Evolutionary conservation across 83 land plant species (phyloP), one percentile per base, ranked within the genome.

Genomic region (Diphasiastrum complanatum): DNA sequence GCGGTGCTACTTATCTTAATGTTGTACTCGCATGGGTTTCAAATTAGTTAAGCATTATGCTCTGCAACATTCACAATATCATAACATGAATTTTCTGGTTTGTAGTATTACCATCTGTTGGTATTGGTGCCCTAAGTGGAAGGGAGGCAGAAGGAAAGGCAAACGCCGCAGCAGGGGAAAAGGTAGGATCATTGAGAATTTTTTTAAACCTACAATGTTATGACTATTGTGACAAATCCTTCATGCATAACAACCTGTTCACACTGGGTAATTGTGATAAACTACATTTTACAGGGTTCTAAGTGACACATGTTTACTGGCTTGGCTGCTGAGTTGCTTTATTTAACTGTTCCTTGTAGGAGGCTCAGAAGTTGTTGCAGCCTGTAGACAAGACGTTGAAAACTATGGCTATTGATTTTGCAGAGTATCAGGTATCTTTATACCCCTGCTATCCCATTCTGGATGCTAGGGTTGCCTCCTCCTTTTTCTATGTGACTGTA

Each of bases 321-420:
- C 12, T 40, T 8, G 8, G 43, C 16, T 8, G 16, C 43, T 6
- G n/a, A 18, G 51, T 48, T 6, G 6, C n/a, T n/a, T n/a, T n/a
- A n/a, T n/a, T n/a, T n/a, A n/a, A n/a, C n/a, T n/a, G n/a, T n/a
- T 55, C 14, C 16, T 55, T 30, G 10, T 77, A 90, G 92, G 96
- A 90, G 67, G 80, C 79, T 2, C 80, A 83, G 45, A 87, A 92
- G 57, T 64, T 92, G 62, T 80, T 87, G 32, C 95, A 88, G 58
- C 96, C 98, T 27, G 77, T 72, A 28, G 98, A 92, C 64, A 92
- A 85, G 60, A 83, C 85, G 38, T 68, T 88, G 55, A 92, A 85
- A 65, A 77, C 95, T 22, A 83, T 92, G 87, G 98, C 98, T 28
- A 79, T 85, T 60, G 98, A 92, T 35, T 81, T 92, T 78, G 95